Evolutionary conservation across 2,329 filamentous ascomycete genomes (phyloP).

Genomic region (Fusarium pilosicola): DNA sequence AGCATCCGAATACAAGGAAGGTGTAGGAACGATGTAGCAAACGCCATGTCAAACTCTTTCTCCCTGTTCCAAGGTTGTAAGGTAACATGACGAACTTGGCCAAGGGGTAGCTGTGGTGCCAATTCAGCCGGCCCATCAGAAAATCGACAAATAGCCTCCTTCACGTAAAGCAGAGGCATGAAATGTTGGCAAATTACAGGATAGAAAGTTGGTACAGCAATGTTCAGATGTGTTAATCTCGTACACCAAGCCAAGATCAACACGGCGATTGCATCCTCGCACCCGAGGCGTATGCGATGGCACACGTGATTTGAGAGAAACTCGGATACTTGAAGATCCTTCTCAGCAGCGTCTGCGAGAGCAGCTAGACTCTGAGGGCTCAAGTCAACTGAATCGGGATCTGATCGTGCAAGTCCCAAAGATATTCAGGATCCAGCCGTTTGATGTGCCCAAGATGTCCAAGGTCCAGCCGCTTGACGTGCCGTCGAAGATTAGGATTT

Average conservation of each 20-base stretch:
- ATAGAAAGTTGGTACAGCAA: accelerated
- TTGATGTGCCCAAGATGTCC: not conserved
- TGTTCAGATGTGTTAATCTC: not conserved
- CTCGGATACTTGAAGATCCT: accelerated
- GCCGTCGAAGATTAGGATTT: not conserved
- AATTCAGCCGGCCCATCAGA: no score
- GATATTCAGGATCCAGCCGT: not conserved
- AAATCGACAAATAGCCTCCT: not conserved
- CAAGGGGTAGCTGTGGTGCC: accelerated
- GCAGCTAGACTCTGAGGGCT: not conserved
- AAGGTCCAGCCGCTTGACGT: not conserved
- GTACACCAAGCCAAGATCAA: not conserved
- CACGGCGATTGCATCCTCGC: not conserved
- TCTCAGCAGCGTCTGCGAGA: not conserved
- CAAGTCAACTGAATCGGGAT: not conserved
- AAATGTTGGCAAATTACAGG: not conserved
- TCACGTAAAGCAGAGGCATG: not conserved
- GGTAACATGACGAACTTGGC: not conserved
- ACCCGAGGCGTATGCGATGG: not conserved
- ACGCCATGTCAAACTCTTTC: not conserved
- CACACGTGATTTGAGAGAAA: not conserved
- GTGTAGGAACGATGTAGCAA: not conserved
- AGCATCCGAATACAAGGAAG: not conserved
- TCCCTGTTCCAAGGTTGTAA: not conserved
- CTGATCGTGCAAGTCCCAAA: no score